A percentile compares a stretch with the other conserved stretches of the same genome.
phyloP scores from a whole-genome alignment of 306 rosid genomes.

The cucumber (Cucumis sativus) region DNA sequence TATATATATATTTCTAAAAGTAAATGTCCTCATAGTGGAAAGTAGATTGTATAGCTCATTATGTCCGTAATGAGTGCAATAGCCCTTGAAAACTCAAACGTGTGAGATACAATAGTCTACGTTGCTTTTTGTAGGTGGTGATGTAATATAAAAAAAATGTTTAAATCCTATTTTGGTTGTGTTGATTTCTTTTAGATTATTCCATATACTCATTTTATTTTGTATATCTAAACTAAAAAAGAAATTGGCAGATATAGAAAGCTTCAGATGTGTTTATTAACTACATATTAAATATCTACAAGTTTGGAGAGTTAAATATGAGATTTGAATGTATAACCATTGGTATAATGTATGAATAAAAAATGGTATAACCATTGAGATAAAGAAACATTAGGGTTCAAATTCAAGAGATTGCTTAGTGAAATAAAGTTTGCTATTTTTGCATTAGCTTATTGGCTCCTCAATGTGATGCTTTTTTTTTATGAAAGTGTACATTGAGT shows the following conservation, averaged over 20 bases:
- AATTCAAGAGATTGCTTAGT: not conserved
- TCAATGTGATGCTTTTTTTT: not conserved
- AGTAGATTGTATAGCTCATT: not conserved
- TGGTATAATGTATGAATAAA: no score
- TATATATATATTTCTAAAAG: no score
- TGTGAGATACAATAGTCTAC: not conserved
- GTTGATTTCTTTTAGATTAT: no score
- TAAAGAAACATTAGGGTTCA: not conserved
- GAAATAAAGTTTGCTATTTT: not conserved
- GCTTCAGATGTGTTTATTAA: no score
- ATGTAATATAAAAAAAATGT: not conserved
- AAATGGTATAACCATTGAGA: no score
- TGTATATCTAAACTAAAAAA: not conserved
- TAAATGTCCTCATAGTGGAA: not conserved
- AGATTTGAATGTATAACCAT: not conserved
- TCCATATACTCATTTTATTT: no score
- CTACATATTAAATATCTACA: not conserved
- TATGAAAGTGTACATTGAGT: not conserved
- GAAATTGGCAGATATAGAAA: no score
- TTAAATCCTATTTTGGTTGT: no score
- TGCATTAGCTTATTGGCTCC: not conserved
- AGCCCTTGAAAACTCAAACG: not conserved
- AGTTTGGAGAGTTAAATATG: not conserved
- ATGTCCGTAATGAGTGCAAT: not conserved
- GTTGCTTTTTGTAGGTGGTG: not conserved